Evolutionary conservation across 352 stramenopile genomes (phyloP).

Genomic region (Globisporangium cystogenes): DNA sequence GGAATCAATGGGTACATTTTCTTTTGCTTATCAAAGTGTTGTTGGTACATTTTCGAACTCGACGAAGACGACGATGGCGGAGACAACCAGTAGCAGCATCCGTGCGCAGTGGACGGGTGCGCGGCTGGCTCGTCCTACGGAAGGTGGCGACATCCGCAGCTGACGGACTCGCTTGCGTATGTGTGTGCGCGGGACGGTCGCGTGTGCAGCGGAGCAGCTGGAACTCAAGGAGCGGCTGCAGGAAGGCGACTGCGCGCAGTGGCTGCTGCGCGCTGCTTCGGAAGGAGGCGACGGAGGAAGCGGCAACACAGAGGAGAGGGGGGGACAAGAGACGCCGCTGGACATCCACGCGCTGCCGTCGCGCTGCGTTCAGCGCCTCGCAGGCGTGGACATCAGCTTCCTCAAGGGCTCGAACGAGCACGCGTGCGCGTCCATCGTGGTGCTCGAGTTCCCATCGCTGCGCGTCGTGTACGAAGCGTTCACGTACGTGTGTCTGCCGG

Average conservation of each 20-base stretch:
- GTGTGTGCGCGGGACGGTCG: neutral
- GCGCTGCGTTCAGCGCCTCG: constrained; percentile 33
- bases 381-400: constrained; percentile 83
- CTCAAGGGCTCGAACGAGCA: constrained; percentile 74
- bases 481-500: constrained; percentile 75
- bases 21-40: neutral
- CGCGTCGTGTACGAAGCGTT: constrained; percentile 74
- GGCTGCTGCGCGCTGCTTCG: constrained; percentile 17
- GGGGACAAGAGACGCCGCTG: neutral
- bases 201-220: constrained; percentile 35
- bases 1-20: constrained; percentile 1
- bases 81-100: neutral
- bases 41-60: neutral
- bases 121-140: no score
- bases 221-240: constrained; percentile 48
- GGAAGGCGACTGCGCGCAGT: constrained; percentile 37
- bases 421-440: constrained; percentile 77
- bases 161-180: neutral
- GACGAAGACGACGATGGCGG: neutral
- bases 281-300: neutral
- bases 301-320: neutral
- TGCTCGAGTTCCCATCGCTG: constrained; percentile 60
- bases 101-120: constrained; percentile 12
- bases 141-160: no score
- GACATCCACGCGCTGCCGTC: neutral